A percentile compares a stretch with the other conserved stretches of the same genome.
phyloP scores from a whole-genome alignment of 305 asterid species.

The Plantago rigida region DNA sequence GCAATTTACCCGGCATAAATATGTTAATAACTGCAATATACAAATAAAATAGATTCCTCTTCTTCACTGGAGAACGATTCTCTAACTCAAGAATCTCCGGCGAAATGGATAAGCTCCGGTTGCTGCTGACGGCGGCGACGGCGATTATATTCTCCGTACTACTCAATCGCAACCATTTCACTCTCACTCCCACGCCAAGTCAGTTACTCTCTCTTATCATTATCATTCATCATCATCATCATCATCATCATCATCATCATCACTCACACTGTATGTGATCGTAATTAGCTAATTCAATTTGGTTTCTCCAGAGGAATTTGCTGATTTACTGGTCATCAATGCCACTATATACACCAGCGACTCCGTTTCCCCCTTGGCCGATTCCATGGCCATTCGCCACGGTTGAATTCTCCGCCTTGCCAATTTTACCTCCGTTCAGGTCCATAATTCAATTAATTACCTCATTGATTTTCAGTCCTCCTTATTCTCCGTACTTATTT shows the following conservation, averaged over 20 bases:
- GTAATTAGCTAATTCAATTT: background rate
- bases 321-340: slow-evolving; percentile 66
- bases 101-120: slow-evolving; percentile 35
- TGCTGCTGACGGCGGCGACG: slow-evolving; percentile 42
- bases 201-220: background rate
- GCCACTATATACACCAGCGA: slow-evolving; percentile 83
- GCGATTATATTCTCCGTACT: slow-evolving; percentile 47
- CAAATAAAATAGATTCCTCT: background rate
- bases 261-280: no score
- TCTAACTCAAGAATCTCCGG: background rate
- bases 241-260: no score
- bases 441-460: background rate
- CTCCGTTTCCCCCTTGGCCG: slow-evolving; percentile 54
- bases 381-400: slow-evolving; percentile 67
- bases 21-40: no score
- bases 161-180: slow-evolving; percentile 24
- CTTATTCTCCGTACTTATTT: background rate
- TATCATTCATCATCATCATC: no score
- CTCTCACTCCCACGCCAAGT: slow-evolving; percentile 20
- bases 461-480: background rate
- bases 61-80: background rate
- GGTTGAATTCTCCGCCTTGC: slow-evolving; percentile 66
- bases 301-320: slow-evolving; percentile 29
- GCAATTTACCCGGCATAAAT: background rate
- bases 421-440: slow-evolving; percentile 53